Evolutionary conservation across 129 eudicot species (phyloP).

Genomic region (Centaurea solstitialis): DNA sequence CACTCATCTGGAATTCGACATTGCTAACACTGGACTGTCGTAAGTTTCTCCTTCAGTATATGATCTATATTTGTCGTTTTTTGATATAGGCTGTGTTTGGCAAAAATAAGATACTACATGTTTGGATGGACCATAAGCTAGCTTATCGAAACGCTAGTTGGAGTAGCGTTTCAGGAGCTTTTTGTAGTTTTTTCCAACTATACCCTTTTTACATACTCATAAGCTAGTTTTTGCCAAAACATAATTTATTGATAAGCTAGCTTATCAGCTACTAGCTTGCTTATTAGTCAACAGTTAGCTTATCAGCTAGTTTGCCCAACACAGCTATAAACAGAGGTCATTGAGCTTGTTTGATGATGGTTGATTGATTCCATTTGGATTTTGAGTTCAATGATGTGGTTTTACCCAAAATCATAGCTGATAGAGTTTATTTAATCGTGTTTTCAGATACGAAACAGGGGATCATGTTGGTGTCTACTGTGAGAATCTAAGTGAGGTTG

Average conservation of each 20-base stretch:
- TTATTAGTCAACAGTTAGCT: too few species aligned
- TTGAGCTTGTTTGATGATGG: not conserved
- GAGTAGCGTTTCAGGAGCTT: too few species aligned
- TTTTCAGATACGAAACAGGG: constrained; percentile 77
- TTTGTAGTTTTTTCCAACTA: too few species aligned
- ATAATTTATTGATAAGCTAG: too few species aligned
- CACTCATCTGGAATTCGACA: constrained; percentile 93
- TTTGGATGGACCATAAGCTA: too few species aligned
- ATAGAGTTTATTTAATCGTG: not conserved
- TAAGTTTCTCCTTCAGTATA: constrained; percentile 28
- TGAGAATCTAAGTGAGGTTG: constrained; percentile 70
- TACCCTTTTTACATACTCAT: too few species aligned
- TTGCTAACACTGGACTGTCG: constrained; percentile 73
- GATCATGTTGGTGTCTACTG: constrained; percentile 90
- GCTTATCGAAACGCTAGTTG: too few species aligned
- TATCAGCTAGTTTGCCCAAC: too few species aligned
- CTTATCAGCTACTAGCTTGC: too few species aligned
- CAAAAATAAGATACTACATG: too few species aligned
- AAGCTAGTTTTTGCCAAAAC: too few species aligned
- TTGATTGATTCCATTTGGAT: not conserved
- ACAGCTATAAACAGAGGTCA: not conserved
- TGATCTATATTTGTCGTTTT: not conserved
- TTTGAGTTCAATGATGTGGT: not conserved
- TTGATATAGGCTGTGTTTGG: too few species aligned
- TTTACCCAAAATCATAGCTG: not conserved